A percentile compares a stretch with the other conserved stretches of the same genome.
These are phyloP conservation scores for Theobroma grandiflorum DNA, from an alignment of 441 rosid species.

Conservation along the genomic window DNA sequence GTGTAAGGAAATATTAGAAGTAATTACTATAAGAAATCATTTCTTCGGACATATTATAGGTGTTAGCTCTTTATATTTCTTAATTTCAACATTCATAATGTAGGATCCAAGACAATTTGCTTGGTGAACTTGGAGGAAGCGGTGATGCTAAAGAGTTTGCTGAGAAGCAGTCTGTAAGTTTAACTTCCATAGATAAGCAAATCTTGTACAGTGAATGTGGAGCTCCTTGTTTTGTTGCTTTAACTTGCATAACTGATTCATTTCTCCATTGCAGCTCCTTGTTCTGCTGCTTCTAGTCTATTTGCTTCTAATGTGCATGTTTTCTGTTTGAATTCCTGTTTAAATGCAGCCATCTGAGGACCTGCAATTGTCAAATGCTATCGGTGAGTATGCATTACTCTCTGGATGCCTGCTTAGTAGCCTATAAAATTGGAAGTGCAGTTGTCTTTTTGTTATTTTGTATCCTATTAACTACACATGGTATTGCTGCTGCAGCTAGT, in stretches of 20 bases:
- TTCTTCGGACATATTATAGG: neutral
- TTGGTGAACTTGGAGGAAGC: conserved; percentile 43
- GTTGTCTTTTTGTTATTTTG: neutral
- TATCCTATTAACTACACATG: neutral
- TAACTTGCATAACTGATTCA: neutral
- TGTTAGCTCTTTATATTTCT: neutral
- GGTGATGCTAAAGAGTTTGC: conserved; percentile 36
- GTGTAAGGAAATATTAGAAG: conserved; percentile 14
- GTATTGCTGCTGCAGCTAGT: neutral
- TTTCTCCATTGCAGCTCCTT: conserved; percentile 24
- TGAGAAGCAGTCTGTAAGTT: conserved; percentile 55
- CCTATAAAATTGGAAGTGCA: neutral
- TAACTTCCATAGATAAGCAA: neutral
- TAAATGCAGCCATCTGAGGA: conserved; percentile 47
- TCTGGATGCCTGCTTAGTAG: neutral
- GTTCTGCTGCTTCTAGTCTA: conserved; percentile 4
- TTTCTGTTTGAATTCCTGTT: conserved; percentile 24
- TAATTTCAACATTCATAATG: conserved; percentile 21
- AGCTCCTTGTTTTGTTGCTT: conserved; percentile 15
- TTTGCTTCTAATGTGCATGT: conserved; percentile 21
- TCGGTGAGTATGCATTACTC: conserved; percentile 47
- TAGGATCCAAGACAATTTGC: conserved; percentile 52
- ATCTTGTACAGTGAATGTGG: neutral
- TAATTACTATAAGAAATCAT: conserved; percentile 14
- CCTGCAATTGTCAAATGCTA: conserved; percentile 37